These are phyloP conservation scores for Planoprotostelium fungivorum DNA, from an alignment of 78 protist genomes.

Conservation along the genomic window DNA sequence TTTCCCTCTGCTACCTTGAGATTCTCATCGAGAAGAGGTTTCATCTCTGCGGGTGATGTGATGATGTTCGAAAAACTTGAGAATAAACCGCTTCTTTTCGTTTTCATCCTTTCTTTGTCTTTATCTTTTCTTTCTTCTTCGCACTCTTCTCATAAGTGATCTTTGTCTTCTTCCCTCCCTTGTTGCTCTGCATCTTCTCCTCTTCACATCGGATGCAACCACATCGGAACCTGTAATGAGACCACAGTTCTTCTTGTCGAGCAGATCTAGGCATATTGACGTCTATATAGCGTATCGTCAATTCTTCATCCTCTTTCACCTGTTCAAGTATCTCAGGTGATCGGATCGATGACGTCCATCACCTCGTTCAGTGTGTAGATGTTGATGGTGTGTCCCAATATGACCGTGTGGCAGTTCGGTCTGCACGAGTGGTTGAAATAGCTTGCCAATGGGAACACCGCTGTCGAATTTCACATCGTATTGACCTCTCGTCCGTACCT, in stretches of 20 bases:
- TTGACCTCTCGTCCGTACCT: background rate
- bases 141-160: background rate
- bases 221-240: background rate
- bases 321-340: background rate
- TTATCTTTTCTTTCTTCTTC: background rate
- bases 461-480: background rate
- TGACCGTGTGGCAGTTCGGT: background rate
- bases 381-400: background rate
- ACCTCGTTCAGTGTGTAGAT: background rate
- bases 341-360: background rate
- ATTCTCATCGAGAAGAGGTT: too few species aligned
- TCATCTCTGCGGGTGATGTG: too few species aligned
- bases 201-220: background rate
- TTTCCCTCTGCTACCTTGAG: too few species aligned
- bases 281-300: background rate
- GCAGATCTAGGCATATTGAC: background rate
- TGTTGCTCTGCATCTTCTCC: background rate
- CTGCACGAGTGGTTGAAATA: slow-evolving; percentile 4
- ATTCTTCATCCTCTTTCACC: background rate
- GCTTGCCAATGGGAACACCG: background rate
- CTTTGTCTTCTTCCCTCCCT: background rate
- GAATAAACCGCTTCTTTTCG: too few species aligned
- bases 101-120: too few species aligned
- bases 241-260: background rate
- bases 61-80: too few species aligned